A percentile compares a stretch with the other conserved stretches of the same genome.
Evolutionary conservation across 2,329 filamentous ascomycete genomes (phyloP).

Genomic region (Neonectria coccinea): DNA sequence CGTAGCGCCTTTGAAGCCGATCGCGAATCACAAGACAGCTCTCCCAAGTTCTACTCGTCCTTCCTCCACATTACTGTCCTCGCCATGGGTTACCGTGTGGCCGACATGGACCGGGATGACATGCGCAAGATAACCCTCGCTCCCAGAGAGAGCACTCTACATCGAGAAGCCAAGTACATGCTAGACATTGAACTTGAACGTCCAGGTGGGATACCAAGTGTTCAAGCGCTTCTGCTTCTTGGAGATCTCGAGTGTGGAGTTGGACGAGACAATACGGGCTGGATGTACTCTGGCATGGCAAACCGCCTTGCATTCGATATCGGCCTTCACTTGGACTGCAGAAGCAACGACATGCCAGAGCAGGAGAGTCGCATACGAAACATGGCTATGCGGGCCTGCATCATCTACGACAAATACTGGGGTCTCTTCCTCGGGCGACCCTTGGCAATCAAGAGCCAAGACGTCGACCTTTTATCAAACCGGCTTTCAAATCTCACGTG

Average conservation of each 20-base stretch:
- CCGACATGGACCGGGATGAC: conserved; percentile 61
- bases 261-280: conserved; percentile 65
- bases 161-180: conserved; percentile 66
- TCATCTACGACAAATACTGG: conserved; percentile 67
- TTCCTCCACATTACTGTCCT: conserved; percentile 65
- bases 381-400: conserved; percentile 64
- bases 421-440: conserved; percentile 66
- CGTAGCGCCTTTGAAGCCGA: conserved; percentile 62
- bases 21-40: conserved; percentile 52
- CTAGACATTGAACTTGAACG: conserved; percentile 64
- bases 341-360: conserved; percentile 56
- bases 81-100: conserved; percentile 64
- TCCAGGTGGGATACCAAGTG: conserved; percentile 63
- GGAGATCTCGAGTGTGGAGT: conserved; percentile 66
- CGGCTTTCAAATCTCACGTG: conserved; percentile 58
- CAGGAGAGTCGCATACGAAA: conserved; percentile 61
- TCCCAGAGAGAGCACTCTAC: conserved; percentile 63
- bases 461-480: conserved; percentile 61
- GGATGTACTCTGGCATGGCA: conserved; percentile 64
- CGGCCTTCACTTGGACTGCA: conserved; percentile 61
- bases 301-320: conserved; percentile 60
- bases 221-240: conserved; percentile 63
- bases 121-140: conserved; percentile 60
- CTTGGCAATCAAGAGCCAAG: conserved; percentile 64
- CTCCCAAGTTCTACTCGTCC: conserved; percentile 62